These are phyloP conservation scores for Dothiorella sarmentorum DNA, from an alignment of 2,329 filamentous ascomycete species.

Conservation along the genomic window DNA sequence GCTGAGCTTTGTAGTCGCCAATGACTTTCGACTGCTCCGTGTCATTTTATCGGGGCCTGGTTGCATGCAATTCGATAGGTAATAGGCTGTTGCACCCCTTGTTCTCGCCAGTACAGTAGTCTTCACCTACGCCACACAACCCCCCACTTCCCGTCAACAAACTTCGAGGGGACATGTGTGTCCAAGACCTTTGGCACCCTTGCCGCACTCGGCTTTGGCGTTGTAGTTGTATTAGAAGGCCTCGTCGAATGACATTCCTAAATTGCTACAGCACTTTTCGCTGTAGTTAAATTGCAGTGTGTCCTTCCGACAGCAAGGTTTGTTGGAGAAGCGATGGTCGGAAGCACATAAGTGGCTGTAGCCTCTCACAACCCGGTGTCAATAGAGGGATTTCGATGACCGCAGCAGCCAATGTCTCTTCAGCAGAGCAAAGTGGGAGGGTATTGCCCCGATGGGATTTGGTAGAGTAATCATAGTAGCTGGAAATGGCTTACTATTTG, in stretches of 20 bases:
- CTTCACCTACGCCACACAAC: conserved; percentile 8
- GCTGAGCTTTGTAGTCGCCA: conserved; percentile 19
- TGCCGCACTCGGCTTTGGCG: conserved; percentile 21
- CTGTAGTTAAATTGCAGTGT: conserved; percentile 12
- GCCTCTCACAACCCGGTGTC: not conserved
- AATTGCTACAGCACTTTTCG: conserved; percentile 3
- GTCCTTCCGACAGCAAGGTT: not conserved
- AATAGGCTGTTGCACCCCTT: not conserved
- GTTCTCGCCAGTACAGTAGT: conserved; percentile 9
- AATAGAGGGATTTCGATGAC: not conserved
- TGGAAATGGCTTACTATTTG: too few relatives aligned
- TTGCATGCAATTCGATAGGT: conserved; percentile 13
- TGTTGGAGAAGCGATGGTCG: not conserved
- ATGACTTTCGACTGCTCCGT: conserved; percentile 6
- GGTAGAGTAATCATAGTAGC: not conserved
- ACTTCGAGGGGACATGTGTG: conserved; percentile 23
- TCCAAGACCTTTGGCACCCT: conserved; percentile 15
- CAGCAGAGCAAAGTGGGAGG: not conserved
- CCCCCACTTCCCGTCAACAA: not conserved
- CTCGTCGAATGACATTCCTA: not conserved
- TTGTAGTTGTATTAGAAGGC: conserved; percentile 20
- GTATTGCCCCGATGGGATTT: not conserved
- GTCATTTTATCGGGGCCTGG: not conserved
- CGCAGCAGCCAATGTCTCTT: not conserved
- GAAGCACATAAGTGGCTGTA: conserved; percentile 6